Conservation (phyloP, 108 stramenopile genomes). For the Cyclotella baltica region DNA sequence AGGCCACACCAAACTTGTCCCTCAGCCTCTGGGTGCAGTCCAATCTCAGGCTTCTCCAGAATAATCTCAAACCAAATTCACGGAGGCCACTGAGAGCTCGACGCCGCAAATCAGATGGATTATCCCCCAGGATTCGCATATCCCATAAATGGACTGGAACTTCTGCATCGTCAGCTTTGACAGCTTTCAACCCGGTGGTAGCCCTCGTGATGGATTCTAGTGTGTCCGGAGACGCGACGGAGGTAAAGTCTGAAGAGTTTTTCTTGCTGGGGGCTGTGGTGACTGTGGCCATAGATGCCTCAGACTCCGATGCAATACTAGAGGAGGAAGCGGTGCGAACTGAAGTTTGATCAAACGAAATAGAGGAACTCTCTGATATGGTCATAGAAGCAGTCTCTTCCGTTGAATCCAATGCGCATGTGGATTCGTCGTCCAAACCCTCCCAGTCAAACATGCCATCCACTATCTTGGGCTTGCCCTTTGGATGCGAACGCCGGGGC, state of each 20-base stretch:
- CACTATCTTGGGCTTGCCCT: not conserved
- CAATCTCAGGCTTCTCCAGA: not conserved
- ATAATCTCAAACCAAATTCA: not conserved
- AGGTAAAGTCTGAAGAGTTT: not conserved
- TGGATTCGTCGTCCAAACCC: not conserved
- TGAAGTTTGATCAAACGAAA: not conserved
- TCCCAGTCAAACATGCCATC: not conserved
- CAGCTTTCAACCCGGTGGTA: constrained; percentile 14
- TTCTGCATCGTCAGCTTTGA: constrained; percentile 40
- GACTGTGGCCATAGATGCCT: not conserved
- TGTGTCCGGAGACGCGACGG: not conserved
- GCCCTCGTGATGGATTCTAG: not conserved
- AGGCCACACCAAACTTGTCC: constrained; percentile 3
- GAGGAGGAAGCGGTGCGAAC: not conserved
- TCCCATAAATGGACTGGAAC: constrained; percentile 38
- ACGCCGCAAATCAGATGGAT: not conserved
- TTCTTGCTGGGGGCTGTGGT: not conserved
- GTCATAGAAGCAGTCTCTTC: not conserved
- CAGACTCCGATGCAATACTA: not conserved
- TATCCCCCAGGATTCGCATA: not conserved
- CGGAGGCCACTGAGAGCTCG: not conserved
- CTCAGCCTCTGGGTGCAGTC: not conserved
- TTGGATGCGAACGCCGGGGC: no score
- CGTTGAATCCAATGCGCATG: not conserved
- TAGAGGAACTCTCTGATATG: not conserved